Conservation (phyloP, 179 eudicot genomes). For the Corrigiola litoralis region DNA sequence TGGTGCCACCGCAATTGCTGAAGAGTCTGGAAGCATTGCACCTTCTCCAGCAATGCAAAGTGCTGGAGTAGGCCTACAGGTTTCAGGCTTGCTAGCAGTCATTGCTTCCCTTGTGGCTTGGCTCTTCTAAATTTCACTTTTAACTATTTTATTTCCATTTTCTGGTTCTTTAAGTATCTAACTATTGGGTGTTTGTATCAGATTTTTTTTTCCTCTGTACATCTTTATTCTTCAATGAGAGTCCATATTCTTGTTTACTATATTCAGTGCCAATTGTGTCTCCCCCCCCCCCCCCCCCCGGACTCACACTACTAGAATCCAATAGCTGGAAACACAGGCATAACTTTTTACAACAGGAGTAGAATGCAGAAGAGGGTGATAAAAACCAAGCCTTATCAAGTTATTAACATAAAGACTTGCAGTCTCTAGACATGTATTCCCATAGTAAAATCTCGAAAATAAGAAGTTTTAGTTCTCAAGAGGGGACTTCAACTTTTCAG, state of each 20-base stretch:
- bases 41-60: slow-evolving; percentile 36
- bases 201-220: slow-evolving; percentile 13
- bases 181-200: slow-evolving; percentile 13
- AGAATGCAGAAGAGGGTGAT: too few relatives aligned
- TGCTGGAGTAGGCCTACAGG: slow-evolving; percentile 24
- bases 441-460: too few relatives aligned
- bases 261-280: too few relatives aligned
- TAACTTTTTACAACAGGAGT: too few relatives aligned
- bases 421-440: too few relatives aligned
- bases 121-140: background rate
- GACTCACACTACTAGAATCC: background rate
- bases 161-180: background rate
- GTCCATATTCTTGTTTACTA: background rate
- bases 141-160: background rate
- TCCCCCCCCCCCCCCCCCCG: too few relatives aligned
- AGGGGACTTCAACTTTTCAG: too few relatives aligned
- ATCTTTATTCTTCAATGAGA: slow-evolving; percentile 1
- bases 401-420: too few relatives aligned
- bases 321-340: background rate
- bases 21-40: slow-evolving; percentile 18
- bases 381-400: background rate
- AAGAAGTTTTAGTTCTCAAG: too few relatives aligned
- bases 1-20: slow-evolving; percentile 4
- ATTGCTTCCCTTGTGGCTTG: slow-evolving; percentile 28
- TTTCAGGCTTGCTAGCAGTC: slow-evolving; percentile 32